phyloP scores from a whole-genome alignment of 345 rosid species.

The Murraya koenigii region DNA sequence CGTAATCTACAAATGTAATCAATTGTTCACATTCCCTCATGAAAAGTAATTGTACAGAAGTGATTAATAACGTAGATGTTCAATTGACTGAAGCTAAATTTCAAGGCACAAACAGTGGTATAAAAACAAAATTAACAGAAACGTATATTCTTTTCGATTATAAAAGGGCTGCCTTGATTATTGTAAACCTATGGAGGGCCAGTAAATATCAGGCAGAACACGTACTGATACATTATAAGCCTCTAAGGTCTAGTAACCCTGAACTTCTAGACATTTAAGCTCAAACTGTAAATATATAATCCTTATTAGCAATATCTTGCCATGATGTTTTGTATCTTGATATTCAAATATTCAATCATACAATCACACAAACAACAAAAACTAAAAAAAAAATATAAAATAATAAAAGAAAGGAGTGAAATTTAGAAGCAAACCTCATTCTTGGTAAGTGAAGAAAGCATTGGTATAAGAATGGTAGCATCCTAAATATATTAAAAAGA shows the following conservation, averaged over 20 bases:
- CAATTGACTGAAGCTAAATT: background rate
- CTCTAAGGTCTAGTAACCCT: background rate
- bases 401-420: slow-evolving; percentile 6
- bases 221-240: background rate
- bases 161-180: background rate
- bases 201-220: background rate
- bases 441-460: slow-evolving; percentile 89
- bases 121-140: background rate
- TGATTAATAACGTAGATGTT: background rate
- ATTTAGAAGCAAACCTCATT: slow-evolving; percentile 58
- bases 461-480: slow-evolving; percentile 89
- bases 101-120: background rate
- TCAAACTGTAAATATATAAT: background rate
- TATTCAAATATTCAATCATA: slow-evolving; percentile 10
- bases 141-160: background rate
- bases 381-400: too few species aligned
- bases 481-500: slow-evolving; percentile 55
- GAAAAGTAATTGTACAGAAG: background rate
- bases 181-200: background rate
- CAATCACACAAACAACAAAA: background rate
- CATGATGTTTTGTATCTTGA: background rate
- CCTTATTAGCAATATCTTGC: background rate
- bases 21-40: background rate
- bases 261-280: background rate
- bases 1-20: background rate